Conservation (phyloP, 306 rosid genomes). For the Inga oerstediana region DNA sequence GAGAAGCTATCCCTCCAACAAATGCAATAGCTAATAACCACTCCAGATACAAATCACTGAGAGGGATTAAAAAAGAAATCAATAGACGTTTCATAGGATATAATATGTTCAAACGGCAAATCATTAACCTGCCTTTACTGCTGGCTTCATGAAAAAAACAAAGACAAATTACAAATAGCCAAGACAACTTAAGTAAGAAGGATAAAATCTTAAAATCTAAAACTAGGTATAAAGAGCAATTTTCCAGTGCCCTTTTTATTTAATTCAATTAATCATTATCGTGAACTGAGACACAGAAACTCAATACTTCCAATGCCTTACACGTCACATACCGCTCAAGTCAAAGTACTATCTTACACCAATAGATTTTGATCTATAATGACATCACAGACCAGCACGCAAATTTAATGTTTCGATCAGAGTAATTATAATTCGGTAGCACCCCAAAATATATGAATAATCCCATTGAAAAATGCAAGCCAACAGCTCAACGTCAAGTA, state of each 20-base stretch:
- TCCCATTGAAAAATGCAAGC: neutral
- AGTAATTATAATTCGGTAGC: neutral
- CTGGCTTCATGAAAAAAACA: neutral
- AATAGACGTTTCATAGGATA: neutral
- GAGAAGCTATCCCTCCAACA: slow-evolving; percentile 84
- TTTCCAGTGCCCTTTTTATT: neutral
- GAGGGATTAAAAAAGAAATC: neutral
- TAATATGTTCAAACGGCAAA: neutral
- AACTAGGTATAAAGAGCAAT: neutral
- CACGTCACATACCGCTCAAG: neutral
- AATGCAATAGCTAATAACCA: slow-evolving; percentile 91
- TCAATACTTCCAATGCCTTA: neutral
- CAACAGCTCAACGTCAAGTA: neutral
- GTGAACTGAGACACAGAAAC: neutral
- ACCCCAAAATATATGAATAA: neutral
- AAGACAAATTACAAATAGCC: neutral
- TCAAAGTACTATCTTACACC: neutral
- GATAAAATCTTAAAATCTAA: neutral
- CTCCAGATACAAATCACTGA: slow-evolving; percentile 80
- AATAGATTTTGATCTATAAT: neutral
- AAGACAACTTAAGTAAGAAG: neutral
- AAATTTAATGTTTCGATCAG: neutral
- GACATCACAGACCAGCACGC: neutral
- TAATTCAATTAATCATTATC: neutral
- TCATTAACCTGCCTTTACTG: neutral